Evolutionary conservation across 805 yeast species (phyloP).

Genomic region (Yueomyces sp.): DNA sequence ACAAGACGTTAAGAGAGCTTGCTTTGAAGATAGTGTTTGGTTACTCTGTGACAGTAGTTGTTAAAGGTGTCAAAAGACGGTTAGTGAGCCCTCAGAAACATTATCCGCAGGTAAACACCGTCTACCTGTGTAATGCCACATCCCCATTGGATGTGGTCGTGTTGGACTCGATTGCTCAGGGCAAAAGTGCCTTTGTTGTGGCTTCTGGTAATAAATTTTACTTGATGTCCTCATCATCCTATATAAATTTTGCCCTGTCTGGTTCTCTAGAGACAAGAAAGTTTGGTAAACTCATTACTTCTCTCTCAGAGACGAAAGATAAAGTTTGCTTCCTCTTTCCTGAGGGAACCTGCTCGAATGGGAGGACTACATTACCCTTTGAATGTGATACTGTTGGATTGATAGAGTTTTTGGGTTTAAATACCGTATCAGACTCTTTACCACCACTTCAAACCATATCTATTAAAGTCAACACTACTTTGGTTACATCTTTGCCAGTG

Average conservation of each 20-base stretch:
- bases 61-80: slow-evolving; percentile 32
- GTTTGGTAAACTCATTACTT: slow-evolving; percentile 6
- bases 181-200: slow-evolving; percentile 9
- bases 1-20: slow-evolving; percentile 7
- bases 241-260: slow-evolving; percentile 10
- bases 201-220: slow-evolving; percentile 8
- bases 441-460: slow-evolving; percentile 10
- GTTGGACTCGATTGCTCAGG: slow-evolving; percentile 19
- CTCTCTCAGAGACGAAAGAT: slow-evolving; percentile 17
- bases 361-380: slow-evolving; percentile 58
- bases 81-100: slow-evolving; percentile 10
- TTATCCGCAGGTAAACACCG: slow-evolving; percentile 27
- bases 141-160: slow-evolving; percentile 34
- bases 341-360: slow-evolving; percentile 83
- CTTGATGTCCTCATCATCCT: slow-evolving; percentile 7
- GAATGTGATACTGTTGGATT: slow-evolving; percentile 16
- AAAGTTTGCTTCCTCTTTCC: slow-evolving; percentile 43
- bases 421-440: not conserved
- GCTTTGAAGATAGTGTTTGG: slow-evolving; percentile 24
- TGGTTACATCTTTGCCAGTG: slow-evolving; percentile 23
- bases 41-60: slow-evolving; percentile 24
- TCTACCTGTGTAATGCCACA: slow-evolving; percentile 36
- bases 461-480: slow-evolving; percentile 18
- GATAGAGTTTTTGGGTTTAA: not conserved
- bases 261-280: slow-evolving; percentile 12